Conservation (phyloP, 768 basidiomycete species). For the Psilocybe subaeruginosa region DNA sequence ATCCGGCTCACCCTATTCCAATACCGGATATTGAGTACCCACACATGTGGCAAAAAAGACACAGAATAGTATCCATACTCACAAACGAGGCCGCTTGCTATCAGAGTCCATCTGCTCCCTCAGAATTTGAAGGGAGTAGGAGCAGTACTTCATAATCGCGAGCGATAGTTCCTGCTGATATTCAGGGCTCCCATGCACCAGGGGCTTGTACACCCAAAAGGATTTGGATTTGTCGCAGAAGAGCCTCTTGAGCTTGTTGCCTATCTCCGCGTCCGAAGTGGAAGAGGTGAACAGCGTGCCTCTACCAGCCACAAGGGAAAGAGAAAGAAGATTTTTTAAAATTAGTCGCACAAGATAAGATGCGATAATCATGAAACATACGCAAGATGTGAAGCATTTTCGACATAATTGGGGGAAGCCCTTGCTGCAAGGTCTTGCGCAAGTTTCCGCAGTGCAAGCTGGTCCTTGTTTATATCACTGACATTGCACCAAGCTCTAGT, state of each 20-base stretch:
- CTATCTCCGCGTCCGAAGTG: constrained; percentile 6
- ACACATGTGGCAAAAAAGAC: too few species aligned
- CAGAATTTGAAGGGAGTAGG: too few species aligned
- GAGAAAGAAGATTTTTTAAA: too few species aligned
- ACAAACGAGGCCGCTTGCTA: too few species aligned
- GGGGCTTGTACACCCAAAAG: background rate
- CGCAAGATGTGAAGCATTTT: constrained; percentile 9
- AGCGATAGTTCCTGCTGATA: constrained; percentile 6
- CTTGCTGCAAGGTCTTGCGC: constrained; percentile 16
- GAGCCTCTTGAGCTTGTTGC: constrained; percentile 1
- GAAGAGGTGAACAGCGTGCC: constrained; percentile 19
- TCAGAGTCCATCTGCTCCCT: too few species aligned
- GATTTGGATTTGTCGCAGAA: constrained; percentile 1
- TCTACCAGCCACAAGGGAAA: constrained; percentile 4
- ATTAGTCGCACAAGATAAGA: too few species aligned
- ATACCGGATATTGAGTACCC: too few species aligned
- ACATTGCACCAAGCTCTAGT: constrained; percentile 32
- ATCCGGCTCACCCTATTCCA: constrained; percentile 29
- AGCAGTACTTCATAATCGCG: constrained; percentile 14
- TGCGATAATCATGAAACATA: background rate
- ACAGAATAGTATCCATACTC: background rate
- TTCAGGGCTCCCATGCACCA: background rate
- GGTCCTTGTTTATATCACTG: constrained; percentile 32
- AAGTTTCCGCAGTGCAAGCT: constrained; percentile 23
- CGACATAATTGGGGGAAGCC: background rate